phyloP scores from a whole-genome alignment of 1,284 basidiomycete species.

The Marasmius tenuissimus region DNA sequence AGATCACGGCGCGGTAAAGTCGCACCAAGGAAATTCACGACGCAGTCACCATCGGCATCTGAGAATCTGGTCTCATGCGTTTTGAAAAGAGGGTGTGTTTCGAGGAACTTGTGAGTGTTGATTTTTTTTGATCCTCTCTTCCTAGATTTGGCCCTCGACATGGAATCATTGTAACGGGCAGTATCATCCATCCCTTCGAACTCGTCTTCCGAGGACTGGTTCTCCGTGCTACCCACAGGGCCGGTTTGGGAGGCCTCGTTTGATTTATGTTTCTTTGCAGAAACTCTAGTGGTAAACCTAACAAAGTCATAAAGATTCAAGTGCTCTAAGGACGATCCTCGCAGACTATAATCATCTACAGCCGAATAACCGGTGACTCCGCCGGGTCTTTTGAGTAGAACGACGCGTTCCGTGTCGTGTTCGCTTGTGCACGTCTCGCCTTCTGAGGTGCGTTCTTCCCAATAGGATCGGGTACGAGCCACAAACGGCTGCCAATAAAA shows the following conservation, averaged over 20 bases:
- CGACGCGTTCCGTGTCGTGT: too few relatives aligned
- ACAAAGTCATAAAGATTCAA: background rate
- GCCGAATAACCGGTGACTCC: background rate
- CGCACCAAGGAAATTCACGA: background rate
- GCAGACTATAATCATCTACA: background rate
- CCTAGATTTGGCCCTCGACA: background rate
- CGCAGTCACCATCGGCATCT: background rate
- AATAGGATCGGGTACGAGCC: background rate
- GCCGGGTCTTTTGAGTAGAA: background rate
- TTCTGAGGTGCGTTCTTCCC: background rate
- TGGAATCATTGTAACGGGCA: too few relatives aligned
- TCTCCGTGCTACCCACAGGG: too few relatives aligned
- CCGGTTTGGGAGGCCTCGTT: background rate
- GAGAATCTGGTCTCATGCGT: background rate
- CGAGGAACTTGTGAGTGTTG: background rate
- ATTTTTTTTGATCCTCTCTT: background rate
- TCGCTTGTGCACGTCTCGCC: too few relatives aligned
- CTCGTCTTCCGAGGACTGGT: background rate
- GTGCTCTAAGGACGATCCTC: background rate
- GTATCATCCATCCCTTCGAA: too few relatives aligned
- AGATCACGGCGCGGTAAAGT: constrained; percentile 10
- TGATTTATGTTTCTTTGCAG: background rate
- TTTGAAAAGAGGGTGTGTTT: background rate
- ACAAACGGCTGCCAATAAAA: background rate
- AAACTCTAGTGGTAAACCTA: background rate